phyloP scores from a whole-genome alignment of 306 rosid genomes.

The Bauhinia variegata region DNA sequence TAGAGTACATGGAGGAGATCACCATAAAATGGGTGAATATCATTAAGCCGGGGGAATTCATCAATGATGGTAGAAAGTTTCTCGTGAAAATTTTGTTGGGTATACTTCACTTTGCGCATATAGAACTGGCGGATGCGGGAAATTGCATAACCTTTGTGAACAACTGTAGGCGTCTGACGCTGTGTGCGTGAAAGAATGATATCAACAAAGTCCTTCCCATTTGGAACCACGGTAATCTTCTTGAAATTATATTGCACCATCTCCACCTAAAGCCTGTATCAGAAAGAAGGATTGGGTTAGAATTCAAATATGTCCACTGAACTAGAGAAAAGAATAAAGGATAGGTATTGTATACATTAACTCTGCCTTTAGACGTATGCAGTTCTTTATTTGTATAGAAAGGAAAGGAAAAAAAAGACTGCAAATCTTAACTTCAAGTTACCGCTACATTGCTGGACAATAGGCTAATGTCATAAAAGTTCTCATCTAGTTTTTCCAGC shows the following conservation, averaged over 20 bases:
- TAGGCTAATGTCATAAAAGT: too few relatives aligned
- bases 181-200: slow-evolving; percentile 87
- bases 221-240: slow-evolving; percentile 88
- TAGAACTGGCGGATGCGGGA: slow-evolving; percentile 78
- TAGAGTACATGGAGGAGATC: slow-evolving; percentile 87
- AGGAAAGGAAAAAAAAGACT: too few relatives aligned
- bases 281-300: not conserved
- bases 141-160: slow-evolving; percentile 86
- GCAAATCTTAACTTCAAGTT: too few relatives aligned
- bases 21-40: slow-evolving; percentile 80
- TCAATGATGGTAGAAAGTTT: slow-evolving; percentile 79
- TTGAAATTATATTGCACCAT: slow-evolving; percentile 93
- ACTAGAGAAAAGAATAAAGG: too few relatives aligned
- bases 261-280: not conserved
- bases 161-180: slow-evolving; percentile 86
- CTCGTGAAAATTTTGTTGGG: slow-evolving; percentile 71
- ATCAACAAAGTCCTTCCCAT: slow-evolving; percentile 79
- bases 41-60: slow-evolving; percentile 81
- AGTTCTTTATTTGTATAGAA: too few relatives aligned
- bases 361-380: too few relatives aligned
- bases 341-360: too few relatives aligned
- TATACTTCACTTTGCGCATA: slow-evolving; percentile 88
- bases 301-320: not conserved
- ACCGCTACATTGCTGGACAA: too few relatives aligned
- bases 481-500: too few relatives aligned